A percentile compares a stretch with the other conserved stretches of the same genome.
Evolutionary conservation across 306 rosid genomes (phyloP).

Genomic region (Dalbergia cochinchinensis): DNA sequence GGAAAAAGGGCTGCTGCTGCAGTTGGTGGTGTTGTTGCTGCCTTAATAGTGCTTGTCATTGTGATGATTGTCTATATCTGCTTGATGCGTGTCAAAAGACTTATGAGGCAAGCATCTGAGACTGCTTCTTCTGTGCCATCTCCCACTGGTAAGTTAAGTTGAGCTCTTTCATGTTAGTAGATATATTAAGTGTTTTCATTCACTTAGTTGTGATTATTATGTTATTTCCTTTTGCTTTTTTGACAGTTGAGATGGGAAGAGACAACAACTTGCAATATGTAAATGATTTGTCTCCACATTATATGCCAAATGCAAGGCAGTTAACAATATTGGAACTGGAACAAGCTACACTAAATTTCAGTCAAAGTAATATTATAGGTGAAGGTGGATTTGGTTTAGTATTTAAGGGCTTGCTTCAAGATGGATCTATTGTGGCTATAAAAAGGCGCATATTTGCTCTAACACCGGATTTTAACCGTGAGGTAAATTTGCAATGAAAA

Average conservation of each 20-base stretch:
- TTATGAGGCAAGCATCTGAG: slow-evolving; percentile 62
- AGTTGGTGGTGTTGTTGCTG: slow-evolving; percentile 58
- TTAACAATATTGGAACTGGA: slow-evolving; percentile 61
- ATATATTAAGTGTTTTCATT: not conserved
- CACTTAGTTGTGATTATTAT: not conserved
- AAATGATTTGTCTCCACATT: slow-evolving; percentile 49
- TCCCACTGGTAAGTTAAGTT: slow-evolving; percentile 56
- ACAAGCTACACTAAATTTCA: slow-evolving; percentile 71
- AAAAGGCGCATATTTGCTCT: slow-evolving; percentile 62
- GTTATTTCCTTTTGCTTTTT: not conserved
- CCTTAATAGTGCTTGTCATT: slow-evolving; percentile 53
- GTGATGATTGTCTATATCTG: slow-evolving; percentile 55
- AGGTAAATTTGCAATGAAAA: slow-evolving; percentile 51
- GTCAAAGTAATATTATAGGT: slow-evolving; percentile 61
- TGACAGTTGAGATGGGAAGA: slow-evolving; percentile 68
- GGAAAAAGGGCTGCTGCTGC: slow-evolving; percentile 53
- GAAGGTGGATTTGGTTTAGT: slow-evolving; percentile 76
- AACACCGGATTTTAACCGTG: slow-evolving; percentile 55
- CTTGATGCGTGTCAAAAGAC: slow-evolving; percentile 58
- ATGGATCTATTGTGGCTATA: slow-evolving; percentile 78
- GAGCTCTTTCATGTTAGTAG: not conserved
- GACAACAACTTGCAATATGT: slow-evolving; percentile 51
- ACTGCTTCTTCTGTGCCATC: slow-evolving; percentile 67
- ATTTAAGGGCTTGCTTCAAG: slow-evolving; percentile 78
- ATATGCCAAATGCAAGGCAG: slow-evolving; percentile 52